A percentile compares a stretch with the other conserved stretches of the same genome.
Evolutionary conservation across 768 basidiomycete genomes (phyloP).

Genomic region (Pleurotus sapidus): DNA sequence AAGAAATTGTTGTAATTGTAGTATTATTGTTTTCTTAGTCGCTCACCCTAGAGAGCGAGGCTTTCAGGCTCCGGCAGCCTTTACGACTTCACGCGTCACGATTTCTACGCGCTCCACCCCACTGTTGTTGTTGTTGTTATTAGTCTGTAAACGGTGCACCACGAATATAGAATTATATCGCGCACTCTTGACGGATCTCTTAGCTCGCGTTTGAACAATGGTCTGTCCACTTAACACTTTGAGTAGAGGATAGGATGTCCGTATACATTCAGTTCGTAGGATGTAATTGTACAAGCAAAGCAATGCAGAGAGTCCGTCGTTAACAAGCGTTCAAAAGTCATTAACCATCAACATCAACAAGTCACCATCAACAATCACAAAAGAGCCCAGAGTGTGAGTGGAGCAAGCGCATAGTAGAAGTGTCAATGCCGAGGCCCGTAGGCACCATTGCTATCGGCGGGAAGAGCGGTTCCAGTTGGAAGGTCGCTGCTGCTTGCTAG

Average conservation of each 20-base stretch:
- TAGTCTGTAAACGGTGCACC: no score
- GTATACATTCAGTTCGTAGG: no score
- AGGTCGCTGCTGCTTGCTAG: background rate
- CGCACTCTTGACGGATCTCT: no score
- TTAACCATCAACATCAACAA: background rate
- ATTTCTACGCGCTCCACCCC: background rate
- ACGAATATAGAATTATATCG: no score
- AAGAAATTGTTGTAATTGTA: background rate
- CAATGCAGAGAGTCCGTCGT: background rate
- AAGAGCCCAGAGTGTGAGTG: constrained; percentile 1
- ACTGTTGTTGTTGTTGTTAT: no score
- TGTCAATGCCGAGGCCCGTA: background rate
- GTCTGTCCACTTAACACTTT: no score
- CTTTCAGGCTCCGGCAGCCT: background rate
- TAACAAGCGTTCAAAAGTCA: background rate
- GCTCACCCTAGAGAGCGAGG: background rate
- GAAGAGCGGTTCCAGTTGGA: background rate
- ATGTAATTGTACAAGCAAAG: background rate
- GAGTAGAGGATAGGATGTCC: no score
- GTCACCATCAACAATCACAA: background rate
- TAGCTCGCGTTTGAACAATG: no score
- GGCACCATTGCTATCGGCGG: background rate
- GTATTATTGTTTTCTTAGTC: background rate
- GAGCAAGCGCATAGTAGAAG: background rate
- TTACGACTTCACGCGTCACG: background rate